Evolutionary conservation across 495 filamentous ascomycete genomes (phyloP), one percentile per base, ranked within the genome.

Genomic region (Aspergillus hancockii): DNA sequence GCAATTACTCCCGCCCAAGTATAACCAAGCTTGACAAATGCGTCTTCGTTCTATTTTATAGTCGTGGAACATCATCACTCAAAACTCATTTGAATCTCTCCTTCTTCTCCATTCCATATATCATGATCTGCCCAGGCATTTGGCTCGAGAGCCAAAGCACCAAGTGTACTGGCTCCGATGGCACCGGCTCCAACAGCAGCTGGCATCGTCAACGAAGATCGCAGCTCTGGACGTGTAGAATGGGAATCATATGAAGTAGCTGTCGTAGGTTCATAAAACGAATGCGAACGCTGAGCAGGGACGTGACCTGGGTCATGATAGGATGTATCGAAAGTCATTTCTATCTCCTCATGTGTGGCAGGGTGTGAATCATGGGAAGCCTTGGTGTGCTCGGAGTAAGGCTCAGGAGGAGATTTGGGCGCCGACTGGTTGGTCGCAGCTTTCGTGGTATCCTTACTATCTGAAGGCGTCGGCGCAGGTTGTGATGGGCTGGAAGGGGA

Each of bases 111-210:
- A 54, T 78, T 70, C 50, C 65, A 66, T 50, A 88, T 81, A 22
- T 90, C 89, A 49, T 88, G 83, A 55, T 93, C 90, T 0, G 86
- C 88, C 92, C 92, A 97, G 9, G 91, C 90, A 74, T 97, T 91
- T 47, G 78, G 85, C 62, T 76, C 88, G 32, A 80, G 70, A 40
- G 76, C 62, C 71, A 85, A 61, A 63, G 75, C 55, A 59, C 72
- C 67, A 52, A 70, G 13, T 30, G 72, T 64, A 40, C 54, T 69
- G 30, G 64, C 63, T 9, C 71, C 67, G 22, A 68, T 32, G 31
- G 45, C 25, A 45, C 61, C 49, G 12, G 23, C 32, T 19, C 65
- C 64, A 25, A 69, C 58, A 16, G 40, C 49, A 22, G 63, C 63
- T 12, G 74, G 72, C 65, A 71, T 74, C 13, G 79, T 76, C n/a